Evolutionary conservation across 2,329 filamentous ascomycete genomes (phyloP).

Genomic region (Apiospora rasikravindrae): DNA sequence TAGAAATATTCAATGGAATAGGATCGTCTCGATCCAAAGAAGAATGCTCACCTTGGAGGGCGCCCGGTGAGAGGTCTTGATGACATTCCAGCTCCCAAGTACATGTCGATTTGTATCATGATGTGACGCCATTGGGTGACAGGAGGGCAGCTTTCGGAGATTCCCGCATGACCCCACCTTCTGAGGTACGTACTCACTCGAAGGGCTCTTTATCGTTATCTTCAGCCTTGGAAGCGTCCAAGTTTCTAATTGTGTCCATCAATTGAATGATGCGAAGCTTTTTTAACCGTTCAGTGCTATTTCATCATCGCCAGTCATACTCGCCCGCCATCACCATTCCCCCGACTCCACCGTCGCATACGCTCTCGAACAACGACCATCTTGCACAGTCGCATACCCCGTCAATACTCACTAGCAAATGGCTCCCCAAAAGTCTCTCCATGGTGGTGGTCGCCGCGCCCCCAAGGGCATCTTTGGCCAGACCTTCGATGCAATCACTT

Average conservation of each 20-base stretch:
- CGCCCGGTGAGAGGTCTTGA: not conserved
- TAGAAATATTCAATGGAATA: not conserved
- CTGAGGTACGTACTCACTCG: not conserved
- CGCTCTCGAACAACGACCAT: not conserved
- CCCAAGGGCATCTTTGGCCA: constrained; percentile 60
- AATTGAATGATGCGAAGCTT: constrained; percentile 12
- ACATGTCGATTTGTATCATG: not conserved
- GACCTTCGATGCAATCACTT: constrained; percentile 67
- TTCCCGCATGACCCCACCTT: not conserved
- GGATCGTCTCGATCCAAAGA: not conserved
- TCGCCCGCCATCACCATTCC: not conserved
- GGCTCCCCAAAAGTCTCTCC: constrained; percentile 66
- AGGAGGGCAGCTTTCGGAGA: not conserved
- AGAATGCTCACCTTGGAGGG: not conserved
- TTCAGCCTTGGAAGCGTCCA: not conserved
- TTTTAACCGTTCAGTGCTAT: not conserved
- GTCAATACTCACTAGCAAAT: constrained; percentile 45
- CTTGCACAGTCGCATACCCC: not conserved
- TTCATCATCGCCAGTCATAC: not conserved
- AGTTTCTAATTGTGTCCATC: not conserved
- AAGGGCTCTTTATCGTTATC: constrained; percentile 13
- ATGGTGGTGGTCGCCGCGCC: constrained; percentile 51
- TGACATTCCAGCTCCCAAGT: not conserved
- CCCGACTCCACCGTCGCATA: not conserved
- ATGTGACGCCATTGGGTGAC: constrained; percentile 10